Percentiles rank a stretch among this genome's conserved stretches.
phyloP scores from a whole-genome alignment of 2,329 filamentous ascomycete genomes.

The Colletotrichum graminicola region DNA sequence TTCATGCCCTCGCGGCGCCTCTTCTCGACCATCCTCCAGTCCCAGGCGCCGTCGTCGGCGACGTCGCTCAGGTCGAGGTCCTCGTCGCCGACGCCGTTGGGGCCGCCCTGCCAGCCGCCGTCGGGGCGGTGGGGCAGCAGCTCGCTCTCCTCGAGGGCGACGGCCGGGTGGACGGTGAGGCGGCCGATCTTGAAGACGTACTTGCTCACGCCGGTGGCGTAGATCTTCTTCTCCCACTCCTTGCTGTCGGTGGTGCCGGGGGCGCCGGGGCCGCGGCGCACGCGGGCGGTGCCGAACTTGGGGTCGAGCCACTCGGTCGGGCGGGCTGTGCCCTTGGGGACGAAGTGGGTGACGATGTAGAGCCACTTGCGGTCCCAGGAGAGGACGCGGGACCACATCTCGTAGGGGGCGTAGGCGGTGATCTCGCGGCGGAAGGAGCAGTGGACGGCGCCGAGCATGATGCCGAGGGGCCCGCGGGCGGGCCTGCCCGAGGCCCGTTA shows the following conservation, averaged over 20 bases:
- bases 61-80: slow-evolving; percentile 54
- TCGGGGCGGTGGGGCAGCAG: slow-evolving; percentile 81
- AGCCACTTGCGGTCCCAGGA: slow-evolving; percentile 87
- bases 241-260: slow-evolving; percentile 55
- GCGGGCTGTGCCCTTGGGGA: slow-evolving; percentile 70
- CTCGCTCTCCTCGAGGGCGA: slow-evolving; percentile 77
- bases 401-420: slow-evolving; percentile 74
- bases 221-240: slow-evolving; percentile 72
- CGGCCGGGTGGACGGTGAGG: slow-evolving; percentile 85
- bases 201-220: slow-evolving; percentile 80
- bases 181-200: slow-evolving; percentile 87
- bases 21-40: slow-evolving; percentile 69
- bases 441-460: slow-evolving; percentile 79
- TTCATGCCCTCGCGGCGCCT: slow-evolving; percentile 68
- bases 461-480: slow-evolving; percentile 66
- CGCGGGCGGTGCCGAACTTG: slow-evolving; percentile 55
- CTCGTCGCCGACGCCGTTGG: slow-evolving; percentile 56
- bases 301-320: slow-evolving; percentile 67
- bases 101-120: slow-evolving; percentile 70
- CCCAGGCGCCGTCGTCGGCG: slow-evolving; percentile 59
- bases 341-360: slow-evolving; percentile 80
- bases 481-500: slow-evolving; percentile 61
- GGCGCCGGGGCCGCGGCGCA: slow-evolving; percentile 27
- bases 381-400: slow-evolving; percentile 79
- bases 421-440: slow-evolving; percentile 83